These are phyloP conservation scores for Gleditsia sinensis DNA, from an alignment of 306 rosid genomes.

Conservation along the genomic window DNA sequence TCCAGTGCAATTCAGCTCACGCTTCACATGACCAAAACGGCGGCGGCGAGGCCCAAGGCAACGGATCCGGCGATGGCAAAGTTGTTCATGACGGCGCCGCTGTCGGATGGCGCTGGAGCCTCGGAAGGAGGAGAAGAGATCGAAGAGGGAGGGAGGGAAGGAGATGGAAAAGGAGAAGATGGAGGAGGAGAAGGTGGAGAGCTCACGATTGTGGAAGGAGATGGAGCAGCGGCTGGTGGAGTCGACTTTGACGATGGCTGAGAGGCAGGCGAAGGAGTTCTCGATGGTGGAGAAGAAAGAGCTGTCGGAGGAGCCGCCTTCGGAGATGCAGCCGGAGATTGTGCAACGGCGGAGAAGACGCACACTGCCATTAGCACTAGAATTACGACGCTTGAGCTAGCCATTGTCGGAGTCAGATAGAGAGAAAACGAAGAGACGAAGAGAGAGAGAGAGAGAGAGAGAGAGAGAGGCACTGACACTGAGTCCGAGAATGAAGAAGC, in stretches of 20 bases:
- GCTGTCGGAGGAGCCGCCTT: background rate
- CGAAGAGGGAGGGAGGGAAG: conserved; percentile 31
- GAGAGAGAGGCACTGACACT: background rate
- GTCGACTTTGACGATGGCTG: background rate
- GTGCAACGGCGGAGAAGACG: conserved; percentile 30
- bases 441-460: background rate
- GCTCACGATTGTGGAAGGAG: background rate
- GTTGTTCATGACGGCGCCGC: conserved; percentile 15
- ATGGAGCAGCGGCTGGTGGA: background rate
- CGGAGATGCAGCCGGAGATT: conserved; percentile 38
- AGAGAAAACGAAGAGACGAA: background rate
- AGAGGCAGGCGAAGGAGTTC: background rate
- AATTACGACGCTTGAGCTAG: background rate
- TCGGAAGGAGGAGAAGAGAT: conserved; percentile 39
- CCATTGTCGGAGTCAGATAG: conserved; percentile 23
- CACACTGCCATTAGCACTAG: conserved; percentile 16
- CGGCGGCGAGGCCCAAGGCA: conserved; percentile 29
- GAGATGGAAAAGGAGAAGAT: background rate
- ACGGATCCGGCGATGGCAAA: conserved; percentile 41
- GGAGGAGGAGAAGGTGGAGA: conserved; percentile 36
- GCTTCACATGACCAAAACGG: conserved; percentile 40
- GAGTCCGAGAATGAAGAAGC: background rate
- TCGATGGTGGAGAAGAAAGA: background rate
- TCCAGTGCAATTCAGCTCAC: background rate
- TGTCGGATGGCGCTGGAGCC: conserved; percentile 34